A percentile compares a stretch with the other conserved stretches of the same genome.
Evolutionary conservation across 805 yeast species (phyloP).

Genomic region (Yamadazyma philogaea): DNA sequence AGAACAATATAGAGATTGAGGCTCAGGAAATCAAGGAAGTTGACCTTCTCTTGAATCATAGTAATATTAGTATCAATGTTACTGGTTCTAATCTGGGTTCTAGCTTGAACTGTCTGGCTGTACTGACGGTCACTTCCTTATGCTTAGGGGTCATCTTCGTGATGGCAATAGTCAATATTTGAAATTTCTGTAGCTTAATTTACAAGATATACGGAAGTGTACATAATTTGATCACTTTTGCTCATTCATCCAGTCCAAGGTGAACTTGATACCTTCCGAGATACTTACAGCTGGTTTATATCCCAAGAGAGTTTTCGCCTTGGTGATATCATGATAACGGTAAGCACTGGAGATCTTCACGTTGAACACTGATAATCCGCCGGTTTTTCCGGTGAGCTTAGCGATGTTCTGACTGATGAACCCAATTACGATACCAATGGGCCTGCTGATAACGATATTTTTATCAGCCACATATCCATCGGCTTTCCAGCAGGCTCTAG

Average conservation of each 20-base stretch:
- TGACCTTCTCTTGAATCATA: neutral
- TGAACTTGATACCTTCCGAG: constrained; percentile 74
- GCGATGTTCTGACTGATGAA: constrained; percentile 75
- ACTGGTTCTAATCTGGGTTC: neutral
- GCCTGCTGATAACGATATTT: constrained; percentile 65
- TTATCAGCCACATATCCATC: constrained; percentile 78
- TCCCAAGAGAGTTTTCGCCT: constrained; percentile 75
- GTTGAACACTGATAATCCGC: constrained; percentile 94
- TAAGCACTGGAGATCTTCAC: constrained; percentile 89
- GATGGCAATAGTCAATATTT: neutral
- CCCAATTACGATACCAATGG: constrained; percentile 79
- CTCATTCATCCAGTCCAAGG: constrained; percentile 89
- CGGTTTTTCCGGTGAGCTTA: constrained; percentile 71
- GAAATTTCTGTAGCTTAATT: neutral
- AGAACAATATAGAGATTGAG: neutral
- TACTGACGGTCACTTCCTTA: neutral
- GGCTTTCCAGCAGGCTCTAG: constrained; percentile 95
- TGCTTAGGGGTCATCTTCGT: neutral
- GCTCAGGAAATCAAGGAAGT: neutral
- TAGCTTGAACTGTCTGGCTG: neutral
- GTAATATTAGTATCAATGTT: neutral
- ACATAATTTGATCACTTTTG: constrained; percentile 8
- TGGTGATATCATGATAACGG: constrained; percentile 87
- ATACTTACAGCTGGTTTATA: constrained; percentile 77
- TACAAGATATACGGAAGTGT: neutral